Evolutionary conservation across 2,329 filamentous ascomycete genomes (phyloP).

Genomic region (Cytospora chrysosperma): DNA sequence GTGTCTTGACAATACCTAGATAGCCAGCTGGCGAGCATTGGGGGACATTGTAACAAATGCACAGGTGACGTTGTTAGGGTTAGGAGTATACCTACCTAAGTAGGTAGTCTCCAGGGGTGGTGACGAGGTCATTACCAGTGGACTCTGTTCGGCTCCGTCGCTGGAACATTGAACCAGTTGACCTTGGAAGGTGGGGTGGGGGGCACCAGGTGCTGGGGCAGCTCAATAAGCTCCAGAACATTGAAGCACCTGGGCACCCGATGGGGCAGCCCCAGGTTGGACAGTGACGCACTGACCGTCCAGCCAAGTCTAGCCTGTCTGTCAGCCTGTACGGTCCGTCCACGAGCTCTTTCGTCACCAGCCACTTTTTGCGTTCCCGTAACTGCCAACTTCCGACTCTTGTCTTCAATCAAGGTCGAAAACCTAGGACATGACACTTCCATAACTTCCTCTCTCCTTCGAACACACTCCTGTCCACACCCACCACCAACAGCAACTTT

Average conservation of each 20-base stretch:
- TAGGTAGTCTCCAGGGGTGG: not conserved
- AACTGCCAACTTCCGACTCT: slow-evolving; percentile 17
- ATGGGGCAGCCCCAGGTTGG: not conserved
- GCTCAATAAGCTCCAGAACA: too few species aligned
- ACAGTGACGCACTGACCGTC: slow-evolving; percentile 19
- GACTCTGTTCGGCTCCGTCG: not conserved
- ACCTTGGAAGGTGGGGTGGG: not conserved
- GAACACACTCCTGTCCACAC: not conserved
- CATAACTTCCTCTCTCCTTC: not conserved
- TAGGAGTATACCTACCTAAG: not conserved
- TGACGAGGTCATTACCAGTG: not conserved
- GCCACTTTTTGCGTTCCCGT: slow-evolving; percentile 17
- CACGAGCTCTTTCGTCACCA: slow-evolving; percentile 20
- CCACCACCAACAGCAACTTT: not conserved
- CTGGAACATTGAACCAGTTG: not conserved
- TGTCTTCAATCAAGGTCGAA: not conserved
- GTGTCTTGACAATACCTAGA: too few species aligned
- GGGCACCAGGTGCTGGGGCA: too few species aligned
- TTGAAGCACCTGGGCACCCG: too few species aligned
- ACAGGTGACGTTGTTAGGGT: not conserved
- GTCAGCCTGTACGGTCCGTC: too few species aligned
- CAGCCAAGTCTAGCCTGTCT: not conserved
- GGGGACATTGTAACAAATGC: too few species aligned
- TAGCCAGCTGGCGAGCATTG: too few species aligned
- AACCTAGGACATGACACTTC: not conserved